phyloP scores from a whole-genome alignment of 1,284 basidiomycete species.

The Vanrija sp. region DNA sequence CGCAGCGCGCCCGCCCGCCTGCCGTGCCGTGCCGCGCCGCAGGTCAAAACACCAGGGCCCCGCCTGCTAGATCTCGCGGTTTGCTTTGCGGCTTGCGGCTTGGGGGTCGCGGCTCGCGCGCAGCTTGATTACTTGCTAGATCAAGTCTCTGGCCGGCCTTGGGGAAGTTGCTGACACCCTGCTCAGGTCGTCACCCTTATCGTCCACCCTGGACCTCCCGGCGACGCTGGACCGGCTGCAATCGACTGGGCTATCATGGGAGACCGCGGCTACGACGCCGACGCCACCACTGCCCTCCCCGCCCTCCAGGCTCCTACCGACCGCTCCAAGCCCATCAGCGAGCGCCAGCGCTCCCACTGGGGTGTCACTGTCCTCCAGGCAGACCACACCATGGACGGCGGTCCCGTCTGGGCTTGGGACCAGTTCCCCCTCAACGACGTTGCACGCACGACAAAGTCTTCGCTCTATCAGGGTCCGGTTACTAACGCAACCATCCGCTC shows the following conservation, averaged over 20 bases:
- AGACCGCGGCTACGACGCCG: constrained; percentile 43
- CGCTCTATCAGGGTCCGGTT: constrained; percentile 49
- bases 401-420: constrained; percentile 53
- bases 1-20: no score
- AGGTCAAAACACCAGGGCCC: no score
- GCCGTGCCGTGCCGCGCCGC: no score
- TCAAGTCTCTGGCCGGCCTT: no score
- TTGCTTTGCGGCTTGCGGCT: no score
- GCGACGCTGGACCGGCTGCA: constrained; percentile 52
- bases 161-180: constrained; percentile 1
- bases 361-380: constrained; percentile 51
- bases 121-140: no score
- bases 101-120: no score
- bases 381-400: constrained; percentile 50
- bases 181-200: constrained; percentile 50
- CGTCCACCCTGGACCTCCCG: constrained; percentile 52
- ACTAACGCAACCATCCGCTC: constrained; percentile 45
- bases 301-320: constrained; percentile 26
- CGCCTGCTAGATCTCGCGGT: no score
- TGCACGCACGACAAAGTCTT: constrained; percentile 46
- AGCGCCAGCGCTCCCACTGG: constrained; percentile 46
- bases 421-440: constrained; percentile 47
- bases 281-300: constrained; percentile 37
- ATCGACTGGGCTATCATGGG: constrained; percentile 52
- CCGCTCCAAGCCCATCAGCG: constrained; percentile 15